phyloP scores from a whole-genome alignment of 495 filamentous ascomycete species.

The Opeltia flavorubescens region DNA sequence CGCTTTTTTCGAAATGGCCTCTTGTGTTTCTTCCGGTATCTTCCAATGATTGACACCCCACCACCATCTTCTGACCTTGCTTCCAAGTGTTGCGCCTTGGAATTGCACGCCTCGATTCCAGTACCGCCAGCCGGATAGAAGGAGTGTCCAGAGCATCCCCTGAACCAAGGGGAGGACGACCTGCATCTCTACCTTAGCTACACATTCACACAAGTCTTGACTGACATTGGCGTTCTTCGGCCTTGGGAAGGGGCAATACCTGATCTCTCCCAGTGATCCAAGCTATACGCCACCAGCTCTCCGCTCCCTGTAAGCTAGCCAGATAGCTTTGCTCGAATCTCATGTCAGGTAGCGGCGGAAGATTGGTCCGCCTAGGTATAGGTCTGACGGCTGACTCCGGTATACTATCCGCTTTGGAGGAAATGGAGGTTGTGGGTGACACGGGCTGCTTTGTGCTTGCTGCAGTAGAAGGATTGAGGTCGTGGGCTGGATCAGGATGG shows the following conservation, averaged over 20 bases:
- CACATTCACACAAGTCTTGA: background rate
- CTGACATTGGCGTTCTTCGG: background rate
- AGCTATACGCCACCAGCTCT: slow-evolving; percentile 59
- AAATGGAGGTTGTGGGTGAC: slow-evolving; percentile 18
- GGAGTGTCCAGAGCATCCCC: slow-evolving; percentile 70
- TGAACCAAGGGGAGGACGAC: slow-evolving; percentile 71
- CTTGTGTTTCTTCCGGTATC: slow-evolving; percentile 29
- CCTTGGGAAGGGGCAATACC: too few species aligned
- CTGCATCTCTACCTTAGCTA: slow-evolving; percentile 24
- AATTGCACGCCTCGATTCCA: slow-evolving; percentile 65
- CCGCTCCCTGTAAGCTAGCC: slow-evolving; percentile 60
- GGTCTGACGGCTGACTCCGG: slow-evolving; percentile 43
- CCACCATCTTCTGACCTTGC: slow-evolving; percentile 71
- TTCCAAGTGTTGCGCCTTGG: slow-evolving; percentile 55
- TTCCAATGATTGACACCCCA: slow-evolving; percentile 81
- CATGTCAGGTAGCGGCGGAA: slow-evolving; percentile 83
- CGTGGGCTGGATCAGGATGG: slow-evolving; percentile 53
- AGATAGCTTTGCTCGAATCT: slow-evolving; percentile 97
- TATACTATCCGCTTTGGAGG: slow-evolving; percentile 34
- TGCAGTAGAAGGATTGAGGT: slow-evolving; percentile 68
- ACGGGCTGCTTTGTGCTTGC: slow-evolving; percentile 37
- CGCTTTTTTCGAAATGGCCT: slow-evolving; percentile 25
- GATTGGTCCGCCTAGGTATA: slow-evolving; percentile 34
- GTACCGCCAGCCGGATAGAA: slow-evolving; percentile 65
- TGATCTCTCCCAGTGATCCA: slow-evolving; percentile 85